A percentile compares a stretch with the other conserved stretches of the same genome.
Conservation (phyloP, 148 eudicot genomes). For the Persicaria maculosa region DNA sequence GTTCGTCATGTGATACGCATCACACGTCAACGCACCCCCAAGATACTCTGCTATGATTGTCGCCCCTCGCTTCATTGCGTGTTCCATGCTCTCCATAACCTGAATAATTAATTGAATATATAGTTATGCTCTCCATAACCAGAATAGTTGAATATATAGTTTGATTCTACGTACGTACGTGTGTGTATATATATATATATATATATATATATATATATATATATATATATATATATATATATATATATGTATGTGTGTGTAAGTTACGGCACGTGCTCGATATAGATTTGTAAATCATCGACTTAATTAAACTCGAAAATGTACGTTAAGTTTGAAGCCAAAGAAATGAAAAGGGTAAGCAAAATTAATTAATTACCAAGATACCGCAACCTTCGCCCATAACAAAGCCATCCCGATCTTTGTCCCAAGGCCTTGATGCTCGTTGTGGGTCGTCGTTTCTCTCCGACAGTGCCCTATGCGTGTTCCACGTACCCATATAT, state of each 20-base stretch:
- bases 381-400: slow-evolving; percentile 28
- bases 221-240: too few relatives aligned
- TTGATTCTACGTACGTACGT: too few relatives aligned
- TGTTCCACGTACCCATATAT: neutral
- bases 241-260: too few relatives aligned
- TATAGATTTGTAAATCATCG: too few relatives aligned
- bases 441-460: slow-evolving; percentile 21
- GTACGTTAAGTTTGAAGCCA: too few relatives aligned
- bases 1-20: slow-evolving; percentile 29
- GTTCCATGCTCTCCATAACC: slow-evolving; percentile 35
- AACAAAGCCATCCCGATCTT: slow-evolving; percentile 28
- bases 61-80: slow-evolving; percentile 29
- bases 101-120: neutral
- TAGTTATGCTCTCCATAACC: slow-evolving; percentile 28
- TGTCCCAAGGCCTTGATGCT: slow-evolving; percentile 34
- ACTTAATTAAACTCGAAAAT: too few relatives aligned
- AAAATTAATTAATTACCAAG: too few relatives aligned
- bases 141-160: neutral
- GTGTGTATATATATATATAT: too few relatives aligned
- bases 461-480: slow-evolving; percentile 16
- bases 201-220: too few relatives aligned
- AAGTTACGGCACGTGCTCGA: too few relatives aligned
- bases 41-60: slow-evolving; percentile 26
- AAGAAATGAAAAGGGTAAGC: too few relatives aligned
- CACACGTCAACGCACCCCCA: slow-evolving; percentile 28